Evolutionary conservation across 441 rosid species (phyloP), one percentile per base, ranked within the genome.

Genomic region (Mallotus repandus): DNA sequence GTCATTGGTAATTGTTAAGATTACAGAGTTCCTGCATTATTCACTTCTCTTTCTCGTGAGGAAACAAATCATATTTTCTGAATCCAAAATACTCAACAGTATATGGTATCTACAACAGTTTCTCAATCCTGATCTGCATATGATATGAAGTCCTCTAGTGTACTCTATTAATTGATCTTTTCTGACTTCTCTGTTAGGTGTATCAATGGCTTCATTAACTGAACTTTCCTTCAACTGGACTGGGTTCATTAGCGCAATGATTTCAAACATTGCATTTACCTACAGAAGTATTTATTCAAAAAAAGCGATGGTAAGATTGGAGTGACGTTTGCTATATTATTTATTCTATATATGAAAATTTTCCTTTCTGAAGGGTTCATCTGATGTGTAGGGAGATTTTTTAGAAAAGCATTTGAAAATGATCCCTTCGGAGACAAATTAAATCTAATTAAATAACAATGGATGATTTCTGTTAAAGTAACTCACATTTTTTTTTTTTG

Each of bases 191-290:
- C 12, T 72, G 14, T 62, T 70, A 87, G 91, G 91, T 83, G 89
- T 87, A 35, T 86, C 89, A 41, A 84, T 86, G 89, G 89, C 93
- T 60, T 87, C 93, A 19, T 77, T 87, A 71, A 83, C 91, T 52
- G 91, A 89, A 77, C 91, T 87, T 56, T 89, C 93, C 67, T 89
- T 89, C 85, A 89, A 89, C 79, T 89, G 91, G 91, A 79, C 77
- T 50, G 88, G 93, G 57, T 87, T 87, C 79, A 67, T 84, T 54
- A 89, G 93, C 69, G 91, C 93, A 69, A 89, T 89, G 93, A 80
- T 89, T 62, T 85, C 93, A 52, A 89, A 89, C 78, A 69, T 87
- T 15, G 86, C 93, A 72, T 89, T 89, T 71, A 89, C 91, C 57
- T 87, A 87, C 84, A 83, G 89, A 83, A 89, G 93, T 77, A 85